phyloP scores from a whole-genome alignment of 331 rosid species.

The Erythrophleum ivorense region DNA sequence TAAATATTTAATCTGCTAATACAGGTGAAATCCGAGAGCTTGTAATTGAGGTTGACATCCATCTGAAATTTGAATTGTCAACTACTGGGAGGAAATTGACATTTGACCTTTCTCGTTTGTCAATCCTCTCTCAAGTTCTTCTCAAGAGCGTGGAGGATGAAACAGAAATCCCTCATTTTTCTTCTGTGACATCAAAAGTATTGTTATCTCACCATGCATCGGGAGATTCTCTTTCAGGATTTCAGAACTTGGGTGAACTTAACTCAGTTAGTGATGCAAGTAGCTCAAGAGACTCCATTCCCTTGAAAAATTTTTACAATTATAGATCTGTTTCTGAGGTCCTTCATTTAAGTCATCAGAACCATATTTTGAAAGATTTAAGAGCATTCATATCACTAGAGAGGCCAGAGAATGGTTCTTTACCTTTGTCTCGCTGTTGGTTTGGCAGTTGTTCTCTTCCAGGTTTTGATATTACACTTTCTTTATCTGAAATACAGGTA shows the following conservation, averaged over 20 bases:
- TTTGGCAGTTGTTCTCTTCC: constrained; percentile 68
- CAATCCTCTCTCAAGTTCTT: constrained; percentile 67
- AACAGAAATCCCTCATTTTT: constrained; percentile 62
- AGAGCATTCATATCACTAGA: constrained; percentile 64
- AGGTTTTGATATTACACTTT: constrained; percentile 70
- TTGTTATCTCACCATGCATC: constrained; percentile 47
- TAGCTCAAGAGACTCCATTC: constrained; percentile 54
- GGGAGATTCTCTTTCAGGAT: constrained; percentile 49
- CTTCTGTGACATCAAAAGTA: constrained; percentile 53
- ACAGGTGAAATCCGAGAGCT: constrained; percentile 77
- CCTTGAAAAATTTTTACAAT: constrained; percentile 28
- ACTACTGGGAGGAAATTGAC: constrained; percentile 53
- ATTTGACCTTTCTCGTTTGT: constrained; percentile 64
- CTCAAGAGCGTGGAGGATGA: constrained; percentile 46
- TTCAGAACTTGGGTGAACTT: constrained; percentile 48
- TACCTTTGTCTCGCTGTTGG: constrained; percentile 55
- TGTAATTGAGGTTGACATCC: constrained; percentile 65
- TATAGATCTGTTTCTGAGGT: constrained; percentile 39
- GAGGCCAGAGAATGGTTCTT: constrained; percentile 49
- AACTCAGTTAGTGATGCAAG: constrained; percentile 57
- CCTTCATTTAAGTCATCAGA: constrained; percentile 49
- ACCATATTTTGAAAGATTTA: constrained; percentile 63
- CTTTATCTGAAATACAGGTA: constrained; percentile 81
- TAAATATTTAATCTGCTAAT: constrained; percentile 40
- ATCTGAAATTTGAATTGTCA: constrained; percentile 54